phyloP scores from a whole-genome alignment of 305 asterid species.

The Galium porrigens region DNA sequence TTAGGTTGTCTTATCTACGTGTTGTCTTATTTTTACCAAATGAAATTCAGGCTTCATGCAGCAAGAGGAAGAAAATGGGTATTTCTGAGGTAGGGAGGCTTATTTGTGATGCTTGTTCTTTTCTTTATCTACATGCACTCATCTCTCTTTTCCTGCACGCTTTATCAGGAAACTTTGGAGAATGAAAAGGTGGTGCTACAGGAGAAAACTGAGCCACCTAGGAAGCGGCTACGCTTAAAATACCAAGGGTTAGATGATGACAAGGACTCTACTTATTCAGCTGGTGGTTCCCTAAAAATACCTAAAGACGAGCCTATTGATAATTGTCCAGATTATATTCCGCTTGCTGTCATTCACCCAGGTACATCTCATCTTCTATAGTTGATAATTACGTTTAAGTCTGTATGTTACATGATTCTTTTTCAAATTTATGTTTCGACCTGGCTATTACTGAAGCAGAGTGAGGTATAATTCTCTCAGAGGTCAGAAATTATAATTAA shows the following conservation, averaged over 20 bases:
- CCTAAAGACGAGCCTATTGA: slow-evolving; percentile 28
- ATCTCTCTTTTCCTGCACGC: neutral
- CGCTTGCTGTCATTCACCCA: slow-evolving; percentile 36
- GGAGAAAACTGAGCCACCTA: slow-evolving; percentile 32
- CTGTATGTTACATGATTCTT: neutral
- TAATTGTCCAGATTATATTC: slow-evolving; percentile 26
- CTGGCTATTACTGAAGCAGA: neutral
- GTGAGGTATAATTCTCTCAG: neutral
- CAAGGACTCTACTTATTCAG: slow-evolving; percentile 13
- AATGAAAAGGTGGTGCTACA: slow-evolving; percentile 23
- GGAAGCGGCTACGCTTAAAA: slow-evolving; percentile 21
- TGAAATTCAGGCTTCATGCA: neutral
- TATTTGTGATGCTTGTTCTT: slow-evolving; percentile 4
- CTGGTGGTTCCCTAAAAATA: slow-evolving; percentile 16
- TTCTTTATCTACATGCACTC: neutral
- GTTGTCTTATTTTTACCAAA: neutral
- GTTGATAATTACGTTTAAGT: neutral
- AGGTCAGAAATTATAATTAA: neutral
- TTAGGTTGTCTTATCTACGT: neutral
- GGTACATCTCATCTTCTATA: slow-evolving; percentile 27
- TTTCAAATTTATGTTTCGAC: neutral
- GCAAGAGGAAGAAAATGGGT: neutral
- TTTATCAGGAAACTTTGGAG: slow-evolving; percentile 18
- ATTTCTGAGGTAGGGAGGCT: neutral
- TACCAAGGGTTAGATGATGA: neutral